Evolutionary conservation across 139 green algal genomes (phyloP).

Genomic region (Micromonas pusilla): DNA sequence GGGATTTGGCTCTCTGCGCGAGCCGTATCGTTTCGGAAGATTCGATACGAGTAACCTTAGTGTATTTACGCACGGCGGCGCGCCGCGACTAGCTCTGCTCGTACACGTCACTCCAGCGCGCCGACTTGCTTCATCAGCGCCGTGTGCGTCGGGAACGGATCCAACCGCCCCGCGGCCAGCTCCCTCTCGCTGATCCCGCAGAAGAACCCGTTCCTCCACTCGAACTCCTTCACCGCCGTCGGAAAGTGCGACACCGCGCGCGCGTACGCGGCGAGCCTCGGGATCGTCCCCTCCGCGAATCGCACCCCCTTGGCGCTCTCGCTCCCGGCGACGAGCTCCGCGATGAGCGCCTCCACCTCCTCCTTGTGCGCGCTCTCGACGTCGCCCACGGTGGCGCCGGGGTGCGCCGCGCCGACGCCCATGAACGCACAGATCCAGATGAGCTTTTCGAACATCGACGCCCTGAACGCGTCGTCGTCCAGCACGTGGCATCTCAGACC

Average conservation of each 20-base stretch:
- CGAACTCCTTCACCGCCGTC: conserved; percentile 96
- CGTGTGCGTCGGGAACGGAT: conserved; percentile 86
- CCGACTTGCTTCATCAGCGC: conserved; percentile 71
- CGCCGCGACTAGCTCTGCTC: neutral
- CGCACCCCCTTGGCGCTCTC: conserved; percentile 52
- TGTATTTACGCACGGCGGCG: too few relatives aligned
- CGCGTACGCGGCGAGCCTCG: conserved; percentile 78
- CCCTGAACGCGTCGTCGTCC: conserved; percentile 49
- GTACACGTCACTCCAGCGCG: conserved; percentile 43
- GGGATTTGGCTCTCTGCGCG: too few relatives aligned
- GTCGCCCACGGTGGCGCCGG: conserved; percentile 69
- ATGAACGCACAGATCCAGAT: conserved; percentile 97
- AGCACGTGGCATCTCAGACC: conserved; percentile 84
- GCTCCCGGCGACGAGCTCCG: conserved; percentile 66
- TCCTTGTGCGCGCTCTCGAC: conserved; percentile 51
- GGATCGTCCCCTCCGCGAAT: conserved; percentile 55
- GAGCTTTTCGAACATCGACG: conserved; percentile 97
- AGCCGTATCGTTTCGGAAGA: too few relatives aligned
- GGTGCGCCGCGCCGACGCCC: conserved; percentile 77
- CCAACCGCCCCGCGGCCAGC: conserved; percentile 48
- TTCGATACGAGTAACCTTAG: too few relatives aligned
- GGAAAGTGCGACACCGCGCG: conserved; percentile 90
- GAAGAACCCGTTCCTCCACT: conserved; percentile 97
- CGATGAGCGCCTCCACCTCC: conserved; percentile 65
- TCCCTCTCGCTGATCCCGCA: conserved; percentile 58